Conservation (phyloP, 2,329 filamentous ascomycete genomes). For the Fusarium musae region DNA sequence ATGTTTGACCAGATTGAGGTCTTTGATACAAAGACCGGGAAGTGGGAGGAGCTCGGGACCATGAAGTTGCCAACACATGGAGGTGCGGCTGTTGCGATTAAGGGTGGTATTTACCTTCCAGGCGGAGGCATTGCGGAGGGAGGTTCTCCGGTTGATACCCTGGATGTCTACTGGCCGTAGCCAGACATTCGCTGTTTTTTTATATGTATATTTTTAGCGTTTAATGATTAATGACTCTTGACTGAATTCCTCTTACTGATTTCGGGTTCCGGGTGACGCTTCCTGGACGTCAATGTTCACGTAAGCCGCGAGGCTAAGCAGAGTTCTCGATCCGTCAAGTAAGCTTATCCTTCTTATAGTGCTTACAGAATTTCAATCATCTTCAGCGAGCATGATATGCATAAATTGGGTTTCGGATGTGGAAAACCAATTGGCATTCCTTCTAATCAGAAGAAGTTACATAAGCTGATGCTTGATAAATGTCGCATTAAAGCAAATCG, state of each 20-base stretch:
- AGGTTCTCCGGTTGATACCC: slow-evolving; percentile 24
- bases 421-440: too few species aligned
- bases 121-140: slow-evolving; percentile 47
- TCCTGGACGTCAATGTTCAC: background rate
- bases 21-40: slow-evolving; percentile 45
- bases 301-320: background rate
- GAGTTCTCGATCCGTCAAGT: background rate
- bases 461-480: too few species aligned
- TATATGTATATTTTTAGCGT: background rate
- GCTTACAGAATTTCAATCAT: rapidly evolving
- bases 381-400: background rate
- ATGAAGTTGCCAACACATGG: slow-evolving; percentile 52
- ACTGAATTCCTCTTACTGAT: rapidly evolving
- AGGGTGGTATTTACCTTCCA: slow-evolving; percentile 47
- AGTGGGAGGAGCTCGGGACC: slow-evolving; percentile 40
- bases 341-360: background rate
- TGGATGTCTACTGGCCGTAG: slow-evolving; percentile 33
- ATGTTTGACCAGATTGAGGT: slow-evolving; percentile 47
- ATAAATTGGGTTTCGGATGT: rapidly evolving
- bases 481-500: too few species aligned
- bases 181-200: background rate
- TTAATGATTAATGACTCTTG: background rate
- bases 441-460: too few species aligned
- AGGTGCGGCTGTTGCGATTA: slow-evolving; percentile 45
- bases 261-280: background rate